A percentile compares a stretch with the other conserved stretches of the same genome.
Evolutionary conservation across 2,329 filamentous ascomycete genomes (phyloP).

Genomic region (Bipolaris oryzae): DNA sequence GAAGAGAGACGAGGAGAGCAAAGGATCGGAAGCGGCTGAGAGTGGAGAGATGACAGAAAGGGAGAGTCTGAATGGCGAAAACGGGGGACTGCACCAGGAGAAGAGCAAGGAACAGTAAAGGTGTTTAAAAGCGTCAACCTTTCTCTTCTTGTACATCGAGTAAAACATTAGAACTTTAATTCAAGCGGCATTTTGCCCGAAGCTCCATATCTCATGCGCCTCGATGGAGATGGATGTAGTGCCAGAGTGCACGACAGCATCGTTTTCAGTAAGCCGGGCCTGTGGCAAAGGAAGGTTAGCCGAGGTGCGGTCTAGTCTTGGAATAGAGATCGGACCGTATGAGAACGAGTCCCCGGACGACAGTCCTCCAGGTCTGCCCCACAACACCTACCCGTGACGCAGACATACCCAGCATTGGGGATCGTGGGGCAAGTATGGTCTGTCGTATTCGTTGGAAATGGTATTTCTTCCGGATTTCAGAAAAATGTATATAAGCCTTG

Average conservation of each 20-base stretch:
- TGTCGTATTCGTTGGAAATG: not conserved
- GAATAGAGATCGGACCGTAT: constrained; percentile 5
- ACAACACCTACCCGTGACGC: constrained; percentile 31
- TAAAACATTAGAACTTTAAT: constrained; percentile 3
- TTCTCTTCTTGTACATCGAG: constrained; percentile 4
- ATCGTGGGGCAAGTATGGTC: constrained; percentile 11
- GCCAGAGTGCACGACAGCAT: not conserved
- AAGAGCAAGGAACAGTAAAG: constrained; percentile 23
- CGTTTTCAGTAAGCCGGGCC: not conserved
- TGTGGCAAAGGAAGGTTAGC: constrained; percentile 18
- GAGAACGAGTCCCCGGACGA: constrained; percentile 22
- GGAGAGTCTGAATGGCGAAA: constrained; percentile 8
- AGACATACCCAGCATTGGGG: constrained; percentile 1
- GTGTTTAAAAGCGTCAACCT: not conserved
- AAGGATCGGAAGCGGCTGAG: constrained; percentile 12
- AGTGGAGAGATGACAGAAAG: constrained; percentile 16
- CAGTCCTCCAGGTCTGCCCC: constrained; percentile 25
- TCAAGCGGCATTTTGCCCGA: not conserved
- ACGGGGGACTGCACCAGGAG: constrained; percentile 11
- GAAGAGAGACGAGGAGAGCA: constrained; percentile 43
- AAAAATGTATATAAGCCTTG: not conserved
- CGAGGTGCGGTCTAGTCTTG: constrained; percentile 10
- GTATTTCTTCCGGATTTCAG: not conserved
- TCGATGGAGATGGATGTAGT: not conserved
- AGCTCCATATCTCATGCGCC: not conserved